Base-by-base conservation (phyloP, 2,329 filamentous ascomycete genomes). In the Stagonosporopsis vannaccii region DNA sequence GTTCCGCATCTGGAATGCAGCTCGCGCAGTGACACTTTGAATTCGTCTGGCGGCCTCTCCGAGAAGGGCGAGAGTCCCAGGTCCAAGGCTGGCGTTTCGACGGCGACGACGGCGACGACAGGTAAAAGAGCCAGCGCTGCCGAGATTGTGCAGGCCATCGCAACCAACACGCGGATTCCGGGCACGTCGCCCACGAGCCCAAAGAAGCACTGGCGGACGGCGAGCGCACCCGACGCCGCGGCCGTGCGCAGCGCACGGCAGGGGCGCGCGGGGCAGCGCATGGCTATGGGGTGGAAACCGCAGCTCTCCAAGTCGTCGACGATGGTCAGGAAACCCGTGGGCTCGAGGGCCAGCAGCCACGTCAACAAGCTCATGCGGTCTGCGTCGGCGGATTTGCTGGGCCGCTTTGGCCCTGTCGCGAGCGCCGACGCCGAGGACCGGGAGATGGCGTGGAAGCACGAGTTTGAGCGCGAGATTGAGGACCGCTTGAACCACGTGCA, bases 71-170 rank as follows among this genome's bases (percentile, higher is more conserved):
- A 52, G 22, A 58, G 55, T 4, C 49, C 44, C 4, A 44, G 41
- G 17, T 48, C 43, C 8, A 49, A 52, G 9, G 19, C 49, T 7
- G 33, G 62, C 59, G 3, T 59, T 55, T 11, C 62, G 65, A 15
- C n/a, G n/a, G n/a, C n/a, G n/a, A n/a, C n/a, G n/a, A n/a, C n/a
- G n/a, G n/a, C n/a, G n/a, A n/a, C 59, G 58, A 7, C 48, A 56
- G 17, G 45, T 41, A 26, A 61, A 60, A 20, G 53, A 39, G 62
- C 59, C 3, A 58, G 45, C 22, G 51, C 61, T 4, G 46, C 54
- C 6, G 63, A 66, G 17, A 68, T 68, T n/a, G 64, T 63, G n/a
- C 59, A 67, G 50, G 66, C 69, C 9, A 65, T 68, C 7, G 50
- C 63, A 22, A 66, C 65, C 22, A 65, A 61, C 4, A 65, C 57